Evolutionary conservation across 192 early-diverging fungal genomes (phyloP), one percentile per base, ranked within the genome.

Genomic region (Paraglomus brasilianum): DNA sequence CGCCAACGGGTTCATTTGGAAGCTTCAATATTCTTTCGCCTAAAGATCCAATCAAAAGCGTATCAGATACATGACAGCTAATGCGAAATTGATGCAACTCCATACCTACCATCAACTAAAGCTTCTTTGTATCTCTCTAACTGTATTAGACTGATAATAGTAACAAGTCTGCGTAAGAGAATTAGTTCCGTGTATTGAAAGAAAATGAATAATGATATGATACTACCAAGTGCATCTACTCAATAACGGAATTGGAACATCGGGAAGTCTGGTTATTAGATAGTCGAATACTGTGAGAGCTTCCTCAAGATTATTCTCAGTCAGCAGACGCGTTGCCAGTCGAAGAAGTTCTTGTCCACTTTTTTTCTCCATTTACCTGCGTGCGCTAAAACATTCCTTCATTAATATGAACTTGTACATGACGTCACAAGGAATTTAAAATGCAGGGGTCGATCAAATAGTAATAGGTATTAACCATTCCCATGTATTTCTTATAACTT

Each of bases 171-270:
- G n/a, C n/a, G n/a, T n/a, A n/a, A n/a, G n/a, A n/a, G n/a, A n/a
- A n/a, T n/a, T n/a, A n/a, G n/a, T n/a, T n/a, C n/a, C n/a, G n/a
- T n/a, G n/a, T n/a, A n/a, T n/a, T n/a, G n/a, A n/a, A n/a, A n/a
- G n/a, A n/a, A n/a, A n/a, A n/a, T n/a, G n/a, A n/a, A n/a, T n/a
- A n/a, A n/a, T n/a, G n/a, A n/a, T n/a, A n/a, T n/a, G n/a, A 24
- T 0, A 19, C 8, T 66, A 66, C 64, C 64, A 66, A 41, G 64
- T 66, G 11, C 64, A 66, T 49, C 64, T 51, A n/a, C 64, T 66
- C 30, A 66, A 66, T 5, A 66, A 38, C 11, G 64, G 64, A 24
- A 66, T 43, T 40, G 19, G 47, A 15, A 42, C 64, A 40, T 66
- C 64, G 51, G 64, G 64, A 22, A 66, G 5, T 66, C 42, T 66